Evolutionary conservation across 23 red algal genomes (phyloP).

Genomic region (Gracilaria domingensis): DNA sequence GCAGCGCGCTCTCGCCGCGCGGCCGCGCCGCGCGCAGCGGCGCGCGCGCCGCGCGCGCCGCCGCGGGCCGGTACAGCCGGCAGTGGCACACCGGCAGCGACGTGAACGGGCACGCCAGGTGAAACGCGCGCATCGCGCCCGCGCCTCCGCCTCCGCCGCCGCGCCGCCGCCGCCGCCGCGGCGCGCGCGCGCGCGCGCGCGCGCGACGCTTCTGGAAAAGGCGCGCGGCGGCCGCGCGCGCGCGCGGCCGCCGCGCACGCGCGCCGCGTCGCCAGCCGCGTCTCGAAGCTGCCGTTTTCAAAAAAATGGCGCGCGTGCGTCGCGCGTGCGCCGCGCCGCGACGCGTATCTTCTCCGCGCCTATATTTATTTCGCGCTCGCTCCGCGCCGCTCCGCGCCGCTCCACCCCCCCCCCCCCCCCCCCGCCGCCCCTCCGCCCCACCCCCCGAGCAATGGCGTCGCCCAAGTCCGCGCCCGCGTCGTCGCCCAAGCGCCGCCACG

Average conservation of each 20-base stretch:
- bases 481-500: not conserved
- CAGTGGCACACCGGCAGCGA: conserved; percentile 62
- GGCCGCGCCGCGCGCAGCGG: conserved; percentile 3
- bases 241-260: not conserved
- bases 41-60: not conserved
- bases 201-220: not conserved
- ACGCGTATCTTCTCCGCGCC: not conserved
- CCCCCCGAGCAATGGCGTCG: not conserved
- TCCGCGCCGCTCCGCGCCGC: not conserved
- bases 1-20: conserved; percentile 20
- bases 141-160: not conserved
- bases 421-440: not conserved
- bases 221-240: too few species aligned
- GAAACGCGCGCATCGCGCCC: conserved; percentile 40
- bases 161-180: not conserved
- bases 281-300: not conserved
- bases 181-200: not conserved
- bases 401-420: not conserved
- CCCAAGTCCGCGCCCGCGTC: not conserved
- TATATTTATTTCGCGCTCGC: not conserved
- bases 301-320: not conserved
- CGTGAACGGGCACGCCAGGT: conserved; percentile 67
- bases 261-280: too few species aligned
- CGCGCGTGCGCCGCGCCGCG: not conserved
- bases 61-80: conserved; percentile 23